A percentile compares a stretch with the other conserved stretches of the same genome.
These are phyloP conservation scores for Wickerhamomyces bisporus DNA, from an alignment of 805 yeast genomes.

Conservation along the genomic window DNA sequence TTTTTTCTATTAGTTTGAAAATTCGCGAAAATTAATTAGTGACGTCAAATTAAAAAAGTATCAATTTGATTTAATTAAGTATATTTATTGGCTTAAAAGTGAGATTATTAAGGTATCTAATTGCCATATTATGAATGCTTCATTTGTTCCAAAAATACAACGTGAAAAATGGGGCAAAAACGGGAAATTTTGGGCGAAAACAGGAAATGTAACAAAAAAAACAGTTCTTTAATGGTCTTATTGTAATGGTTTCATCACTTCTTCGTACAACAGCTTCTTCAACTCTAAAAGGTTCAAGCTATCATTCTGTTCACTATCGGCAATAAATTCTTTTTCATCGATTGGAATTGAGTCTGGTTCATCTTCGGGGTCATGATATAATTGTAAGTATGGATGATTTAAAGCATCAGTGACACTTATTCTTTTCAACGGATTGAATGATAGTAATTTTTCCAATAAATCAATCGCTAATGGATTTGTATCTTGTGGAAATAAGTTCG, in stretches of 20 bases:
- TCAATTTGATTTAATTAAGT: too few relatives aligned
- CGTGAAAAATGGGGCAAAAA: too few relatives aligned
- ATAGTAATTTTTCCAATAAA: constrained; percentile 60
- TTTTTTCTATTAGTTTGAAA: too few relatives aligned
- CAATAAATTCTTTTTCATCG: constrained; percentile 30
- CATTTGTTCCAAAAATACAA: too few relatives aligned
- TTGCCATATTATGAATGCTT: too few relatives aligned
- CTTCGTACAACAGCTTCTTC: constrained; percentile 72
- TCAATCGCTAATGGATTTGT: constrained; percentile 49
- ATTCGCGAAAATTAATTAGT: too few relatives aligned
- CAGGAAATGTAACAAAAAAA: too few relatives aligned
- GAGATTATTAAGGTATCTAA: too few relatives aligned
- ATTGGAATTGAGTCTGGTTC: constrained; percentile 48
- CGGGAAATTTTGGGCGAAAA: too few relatives aligned
- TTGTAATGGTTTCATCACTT: constrained; percentile 54
- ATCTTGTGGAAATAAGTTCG: constrained; percentile 42
- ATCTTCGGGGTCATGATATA: constrained; percentile 68
- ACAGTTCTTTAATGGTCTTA: too few relatives aligned
- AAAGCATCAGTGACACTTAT: constrained; percentile 72
- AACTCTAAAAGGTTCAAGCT: constrained; percentile 69
- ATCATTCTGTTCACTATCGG: constrained; percentile 41
- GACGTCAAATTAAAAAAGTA: too few relatives aligned
- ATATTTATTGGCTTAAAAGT: too few relatives aligned
- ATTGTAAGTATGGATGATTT: constrained; percentile 62
- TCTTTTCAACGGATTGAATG: constrained; percentile 71